Conservation (phyloP, 768 basidiomycete species). For the Mycena belliarum region DNA sequence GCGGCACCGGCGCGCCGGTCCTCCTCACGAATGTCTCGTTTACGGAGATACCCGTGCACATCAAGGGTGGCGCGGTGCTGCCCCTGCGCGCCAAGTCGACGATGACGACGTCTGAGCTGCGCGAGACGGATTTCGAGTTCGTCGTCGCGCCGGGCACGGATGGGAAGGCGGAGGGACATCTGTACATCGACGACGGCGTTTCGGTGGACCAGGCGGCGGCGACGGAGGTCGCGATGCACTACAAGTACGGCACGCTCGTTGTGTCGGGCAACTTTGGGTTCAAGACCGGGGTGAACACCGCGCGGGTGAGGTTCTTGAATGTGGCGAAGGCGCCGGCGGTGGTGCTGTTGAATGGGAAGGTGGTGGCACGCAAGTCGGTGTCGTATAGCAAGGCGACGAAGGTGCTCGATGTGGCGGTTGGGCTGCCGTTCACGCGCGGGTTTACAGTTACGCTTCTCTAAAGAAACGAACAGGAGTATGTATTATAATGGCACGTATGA, state of each 20-base stretch:
- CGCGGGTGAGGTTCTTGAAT: constrained; percentile 40
- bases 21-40: constrained; percentile 50
- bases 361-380: constrained; percentile 23
- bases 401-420: constrained; percentile 47
- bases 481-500: not conserved
- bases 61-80: constrained; percentile 58
- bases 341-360: constrained; percentile 32
- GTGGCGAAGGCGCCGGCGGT: constrained; percentile 31
- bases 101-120: constrained; percentile 61
- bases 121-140: constrained; percentile 59
- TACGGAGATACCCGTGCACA: constrained; percentile 63
- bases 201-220: constrained; percentile 37
- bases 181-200: constrained; percentile 70
- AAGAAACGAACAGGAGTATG: not conserved
- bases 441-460: constrained; percentile 32
- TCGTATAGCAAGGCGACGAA: constrained; percentile 38
- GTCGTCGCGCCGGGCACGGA: constrained; percentile 58
- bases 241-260: constrained; percentile 29
- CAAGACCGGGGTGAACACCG: constrained; percentile 36
- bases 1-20: constrained; percentile 47
- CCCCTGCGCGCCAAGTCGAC: constrained; percentile 56
- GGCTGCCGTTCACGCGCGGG: constrained; percentile 33
- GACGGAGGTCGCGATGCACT: constrained; percentile 38
- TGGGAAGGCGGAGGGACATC: constrained; percentile 51
- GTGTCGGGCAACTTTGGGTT: constrained; percentile 42